Conservation (phyloP, 257 asterid species). For the Henckelia pumila region DNA sequence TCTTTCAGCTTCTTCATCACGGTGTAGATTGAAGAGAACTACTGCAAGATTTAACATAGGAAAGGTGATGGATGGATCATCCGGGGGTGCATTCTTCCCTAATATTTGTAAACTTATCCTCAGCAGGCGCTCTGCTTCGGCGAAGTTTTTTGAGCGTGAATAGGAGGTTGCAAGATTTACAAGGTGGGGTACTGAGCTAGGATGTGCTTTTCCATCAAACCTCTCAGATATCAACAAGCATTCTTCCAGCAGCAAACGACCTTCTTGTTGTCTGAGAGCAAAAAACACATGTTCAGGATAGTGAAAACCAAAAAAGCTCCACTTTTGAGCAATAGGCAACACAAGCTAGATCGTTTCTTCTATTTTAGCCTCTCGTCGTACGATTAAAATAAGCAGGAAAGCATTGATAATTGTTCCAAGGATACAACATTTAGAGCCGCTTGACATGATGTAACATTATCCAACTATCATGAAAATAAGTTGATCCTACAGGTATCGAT, state of each 20-base stretch:
- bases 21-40: constrained; percentile 63
- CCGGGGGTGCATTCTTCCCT: constrained; percentile 57
- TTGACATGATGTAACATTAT: background rate
- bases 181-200: constrained; percentile 68
- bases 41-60: constrained; percentile 87
- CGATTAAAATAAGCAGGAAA: constrained; percentile 5
- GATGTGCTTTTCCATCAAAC: constrained; percentile 70
- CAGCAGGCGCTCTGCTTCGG: constrained; percentile 83
- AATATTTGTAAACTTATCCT: constrained; percentile 67
- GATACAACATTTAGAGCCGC: background rate
- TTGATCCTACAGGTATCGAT: background rate
- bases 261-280: constrained; percentile 68
- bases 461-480: constrained; percentile 4
- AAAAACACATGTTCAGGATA: constrained; percentile 12
- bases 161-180: constrained; percentile 89
- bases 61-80: constrained; percentile 76
- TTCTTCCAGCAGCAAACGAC: constrained; percentile 67
- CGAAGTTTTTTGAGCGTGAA: constrained; percentile 71
- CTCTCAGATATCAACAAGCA: constrained; percentile 62
- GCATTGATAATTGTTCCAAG: background rate
- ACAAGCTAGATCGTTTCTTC: background rate
- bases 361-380: constrained; percentile 1
- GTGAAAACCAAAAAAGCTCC: background rate
- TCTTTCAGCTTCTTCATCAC: constrained; percentile 78
- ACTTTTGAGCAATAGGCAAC: constrained; percentile 2